Evolutionary conservation across 352 stramenopile species (phyloP).

Genomic region (Pythium scleroteichum): DNA sequence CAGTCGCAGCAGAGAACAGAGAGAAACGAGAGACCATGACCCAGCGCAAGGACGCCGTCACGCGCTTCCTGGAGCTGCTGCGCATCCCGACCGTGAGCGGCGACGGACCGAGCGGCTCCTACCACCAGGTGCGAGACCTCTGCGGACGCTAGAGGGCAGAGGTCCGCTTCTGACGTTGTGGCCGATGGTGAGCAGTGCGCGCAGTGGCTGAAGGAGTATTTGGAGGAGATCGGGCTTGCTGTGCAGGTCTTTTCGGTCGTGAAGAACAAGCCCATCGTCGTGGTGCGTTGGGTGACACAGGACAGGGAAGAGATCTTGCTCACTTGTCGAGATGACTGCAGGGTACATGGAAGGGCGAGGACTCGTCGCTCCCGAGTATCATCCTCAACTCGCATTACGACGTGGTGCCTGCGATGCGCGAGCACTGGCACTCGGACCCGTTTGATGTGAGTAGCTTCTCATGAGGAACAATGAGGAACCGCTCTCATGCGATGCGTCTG

Average conservation of each 20-base stretch:
- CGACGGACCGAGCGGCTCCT: constrained; percentile 63
- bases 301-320: background rate
- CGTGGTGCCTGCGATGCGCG: constrained; percentile 90
- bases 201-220: constrained; percentile 55
- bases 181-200: constrained; percentile 38
- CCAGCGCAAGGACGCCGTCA: constrained; percentile 36
- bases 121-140: constrained; percentile 47
- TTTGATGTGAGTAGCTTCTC: constrained; percentile 67
- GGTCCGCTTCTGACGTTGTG: background rate
- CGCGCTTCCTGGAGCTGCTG: constrained; percentile 76
- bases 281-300: constrained; percentile 43
- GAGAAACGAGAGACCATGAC: constrained; percentile 15
- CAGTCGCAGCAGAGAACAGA: background rate
- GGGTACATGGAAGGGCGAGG: constrained; percentile 80
- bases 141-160: constrained; percentile 4
- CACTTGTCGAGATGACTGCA: constrained; percentile 14
- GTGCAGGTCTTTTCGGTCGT: constrained; percentile 57
- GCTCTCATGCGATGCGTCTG: too few relatives aligned
- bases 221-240: constrained; percentile 31
- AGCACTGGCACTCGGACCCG: constrained; percentile 90
- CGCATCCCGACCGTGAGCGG: constrained; percentile 75
- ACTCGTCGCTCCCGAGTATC: constrained; percentile 84
- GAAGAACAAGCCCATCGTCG: constrained; percentile 87
- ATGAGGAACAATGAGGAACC: too few relatives aligned
- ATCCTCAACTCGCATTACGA: constrained; percentile 97